phyloP scores from a whole-genome alignment of 2,329 filamentous ascomycete species.

The Trichoderma sp. region DNA sequence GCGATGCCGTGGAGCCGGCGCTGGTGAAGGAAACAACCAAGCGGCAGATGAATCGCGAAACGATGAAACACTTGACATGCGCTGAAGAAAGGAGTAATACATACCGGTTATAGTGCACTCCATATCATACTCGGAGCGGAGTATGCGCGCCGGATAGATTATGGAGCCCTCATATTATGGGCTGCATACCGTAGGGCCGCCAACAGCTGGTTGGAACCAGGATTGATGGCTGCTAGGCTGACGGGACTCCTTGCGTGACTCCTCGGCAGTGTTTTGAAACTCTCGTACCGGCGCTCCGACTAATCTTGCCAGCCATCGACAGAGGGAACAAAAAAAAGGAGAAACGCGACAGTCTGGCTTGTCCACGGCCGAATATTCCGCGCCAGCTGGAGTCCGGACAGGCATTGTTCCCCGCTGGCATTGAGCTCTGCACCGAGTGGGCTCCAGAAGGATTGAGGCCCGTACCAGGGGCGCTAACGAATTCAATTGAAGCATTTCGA shows the following conservation, averaged over 20 bases:
- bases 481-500: conserved; percentile 16
- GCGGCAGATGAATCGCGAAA: background rate
- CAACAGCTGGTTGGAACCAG: background rate
- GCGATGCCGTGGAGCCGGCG: conserved; percentile 7
- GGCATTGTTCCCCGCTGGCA: background rate
- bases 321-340: background rate
- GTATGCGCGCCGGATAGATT: background rate
- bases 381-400: background rate
- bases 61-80: conserved; percentile 1
- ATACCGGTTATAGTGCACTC: background rate
- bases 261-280: background rate
- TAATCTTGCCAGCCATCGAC: background rate
- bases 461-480: conserved; percentile 1
- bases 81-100: background rate
- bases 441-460: conserved; percentile 5
- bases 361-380: conserved; percentile 1
- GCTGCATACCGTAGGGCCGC: no score
- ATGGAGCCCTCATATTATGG: no score
- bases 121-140: background rate
- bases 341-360: background rate
- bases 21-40: conserved; percentile 1
- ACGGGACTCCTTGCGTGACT: conserved; percentile 10
- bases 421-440: background rate
- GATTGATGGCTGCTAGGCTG: background rate
- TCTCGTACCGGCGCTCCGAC: background rate